These are phyloP conservation scores for Ustulina deusta DNA, from an alignment of 2,329 filamentous ascomycete genomes.

Conservation along the genomic window DNA sequence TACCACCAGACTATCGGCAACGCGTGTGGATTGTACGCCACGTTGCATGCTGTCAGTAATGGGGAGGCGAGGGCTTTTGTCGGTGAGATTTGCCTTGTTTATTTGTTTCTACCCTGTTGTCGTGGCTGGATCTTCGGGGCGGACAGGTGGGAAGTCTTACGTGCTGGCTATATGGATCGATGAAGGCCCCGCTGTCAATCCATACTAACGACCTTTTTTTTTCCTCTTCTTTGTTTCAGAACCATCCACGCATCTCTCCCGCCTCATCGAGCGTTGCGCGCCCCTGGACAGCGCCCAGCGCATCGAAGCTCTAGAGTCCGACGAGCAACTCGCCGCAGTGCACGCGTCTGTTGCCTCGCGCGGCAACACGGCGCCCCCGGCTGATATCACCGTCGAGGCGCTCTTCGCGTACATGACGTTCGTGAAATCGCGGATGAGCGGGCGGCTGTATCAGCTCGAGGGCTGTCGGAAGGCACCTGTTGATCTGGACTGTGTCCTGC, in stretches of 20 bases:
- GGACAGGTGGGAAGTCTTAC: neutral
- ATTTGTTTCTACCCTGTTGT: neutral
- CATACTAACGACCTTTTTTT: neutral
- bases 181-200: neutral
- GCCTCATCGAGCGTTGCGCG: constrained; percentile 27
- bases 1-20: constrained; percentile 38
- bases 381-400: constrained; percentile 13
- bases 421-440: constrained; percentile 23
- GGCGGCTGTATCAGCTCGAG: constrained; percentile 37
- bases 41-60: constrained; percentile 37
- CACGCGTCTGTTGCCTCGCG: constrained; percentile 34
- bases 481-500: constrained; percentile 30
- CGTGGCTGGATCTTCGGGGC: too few species aligned
- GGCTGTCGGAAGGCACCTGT: constrained; percentile 34
- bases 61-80: constrained; percentile 31
- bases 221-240: constrained; percentile 13
- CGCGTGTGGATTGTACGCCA: constrained; percentile 35
- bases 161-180: neutral
- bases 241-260: constrained; percentile 29
- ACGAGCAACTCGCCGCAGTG: constrained; percentile 26
- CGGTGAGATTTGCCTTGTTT: constrained; percentile 37
- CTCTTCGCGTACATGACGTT: constrained; percentile 38
- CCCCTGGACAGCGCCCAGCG: constrained; percentile 29
- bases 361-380: constrained; percentile 34
- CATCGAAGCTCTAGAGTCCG: constrained; percentile 27